Base-by-base conservation (phyloP, 306 rosid species). In the Cicer cuneatum region DNA sequence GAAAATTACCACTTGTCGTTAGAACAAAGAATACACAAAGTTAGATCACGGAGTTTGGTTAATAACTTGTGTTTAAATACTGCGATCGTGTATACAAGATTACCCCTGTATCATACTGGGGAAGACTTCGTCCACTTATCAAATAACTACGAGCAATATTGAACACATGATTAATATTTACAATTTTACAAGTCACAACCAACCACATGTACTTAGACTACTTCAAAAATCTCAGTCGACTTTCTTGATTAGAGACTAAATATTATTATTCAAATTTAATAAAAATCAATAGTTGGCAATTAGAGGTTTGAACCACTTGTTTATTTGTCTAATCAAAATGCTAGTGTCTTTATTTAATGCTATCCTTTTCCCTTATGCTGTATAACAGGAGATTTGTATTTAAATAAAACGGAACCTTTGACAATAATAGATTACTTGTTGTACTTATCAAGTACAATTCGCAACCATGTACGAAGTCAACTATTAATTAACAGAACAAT, bases 291-390 rank as follows among this genome's bases (percentile, higher is more conserved):
- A 51, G 73, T 38, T 43, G 12, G n/a, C 49, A 41, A 52, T 9
- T 33, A 11, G 46, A 62, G 41, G 60, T 71, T 71, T 78, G 76
- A 29, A 4, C 35, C 35, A 48, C 58, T 61, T 81, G 54, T 64
- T 64, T 45, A 35, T 56, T n/a, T 42, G 60, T 49, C 76, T 51
- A 53, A 7, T 56, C 12, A 56, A 29, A 21, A 68, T 13, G 38
- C 35, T 10, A 29, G 41, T 49, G 13, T 13, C 54, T 62, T 70
- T 53, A 74, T 75, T 62, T 38, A 74, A 69, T 43, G 19, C 7
- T 21, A 19, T 56, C 74, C 70, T 67, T 37, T 37, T 72, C 80
- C 60, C 69, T n/a, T 67, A 47, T 73, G 54, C 58, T 15, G 42
- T 6, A 47, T 59, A n/a, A 14, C 9, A 14, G 46, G 74, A 56